Evolutionary conservation across 495 filamentous ascomycete species (phyloP).

Genomic region (Talaromyces borbonicus): DNA sequence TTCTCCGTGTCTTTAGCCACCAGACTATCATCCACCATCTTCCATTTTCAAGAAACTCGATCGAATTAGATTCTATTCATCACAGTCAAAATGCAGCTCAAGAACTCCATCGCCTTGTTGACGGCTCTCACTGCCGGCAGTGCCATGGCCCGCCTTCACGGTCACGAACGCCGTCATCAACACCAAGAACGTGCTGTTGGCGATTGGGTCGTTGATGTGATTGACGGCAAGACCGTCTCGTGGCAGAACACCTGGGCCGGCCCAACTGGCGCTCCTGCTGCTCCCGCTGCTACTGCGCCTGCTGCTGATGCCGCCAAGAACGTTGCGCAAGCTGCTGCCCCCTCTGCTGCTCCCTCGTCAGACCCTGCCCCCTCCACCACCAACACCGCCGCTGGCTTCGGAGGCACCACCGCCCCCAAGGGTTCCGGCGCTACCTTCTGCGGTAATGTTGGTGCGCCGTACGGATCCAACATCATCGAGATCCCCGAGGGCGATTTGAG

Average conservation of each 20-base stretch:
- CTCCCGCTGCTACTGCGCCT: conserved; percentile 12
- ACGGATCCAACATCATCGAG: conserved; percentile 45
- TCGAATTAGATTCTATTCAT: no score
- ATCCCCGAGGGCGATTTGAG: conserved; percentile 25
- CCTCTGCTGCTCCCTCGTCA: conserved; percentile 9
- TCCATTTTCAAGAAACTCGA: no score
- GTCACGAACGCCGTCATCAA: conserved; percentile 37
- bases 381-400: conserved; percentile 18
- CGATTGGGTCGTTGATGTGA: conserved; percentile 46
- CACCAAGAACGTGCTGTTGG: conserved; percentile 34
- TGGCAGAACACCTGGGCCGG: conserved; percentile 52
- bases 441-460: conserved; percentile 41
- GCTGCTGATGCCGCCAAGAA: conserved; percentile 9
- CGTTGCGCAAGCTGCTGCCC: conserved; percentile 4
- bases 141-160: conserved; percentile 33
- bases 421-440: conserved; percentile 24
- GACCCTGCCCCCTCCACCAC: conserved; percentile 8
- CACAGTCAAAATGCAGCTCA: conserved; percentile 29
- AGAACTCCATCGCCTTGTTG: conserved; percentile 30
- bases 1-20: neutral
- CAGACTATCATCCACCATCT: no score
- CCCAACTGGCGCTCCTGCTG: conserved; percentile 7
- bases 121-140: conserved; percentile 34
- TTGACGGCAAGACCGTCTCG: conserved; percentile 49
- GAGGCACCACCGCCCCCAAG: conserved; percentile 18